Percentiles rank a stretch among this genome's conserved stretches.
phyloP scores from a whole-genome alignment of 2,329 filamentous ascomycete species.

The Talaromyces verruculosus region DNA sequence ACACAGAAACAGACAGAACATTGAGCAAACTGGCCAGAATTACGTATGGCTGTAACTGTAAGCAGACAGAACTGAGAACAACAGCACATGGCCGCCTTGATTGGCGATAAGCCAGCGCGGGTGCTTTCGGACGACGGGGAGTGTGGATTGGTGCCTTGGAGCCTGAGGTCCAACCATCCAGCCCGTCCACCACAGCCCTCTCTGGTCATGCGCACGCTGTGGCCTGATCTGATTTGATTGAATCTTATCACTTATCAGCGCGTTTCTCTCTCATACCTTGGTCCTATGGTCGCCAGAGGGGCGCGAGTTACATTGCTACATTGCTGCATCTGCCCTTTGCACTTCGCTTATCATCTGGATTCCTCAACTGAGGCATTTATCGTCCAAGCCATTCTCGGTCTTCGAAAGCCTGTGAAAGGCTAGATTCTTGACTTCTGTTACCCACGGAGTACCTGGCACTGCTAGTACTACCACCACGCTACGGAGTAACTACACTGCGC shows the following conservation, averaged over 20 bases:
- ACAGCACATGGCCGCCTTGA: conserved; percentile 19
- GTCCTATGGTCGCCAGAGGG: not conserved
- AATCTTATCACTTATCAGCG: conserved; percentile 4
- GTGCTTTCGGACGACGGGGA: conserved; percentile 18
- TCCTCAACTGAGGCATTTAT: conserved; percentile 1
- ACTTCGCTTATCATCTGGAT: not conserved
- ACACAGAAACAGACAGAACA: not conserved
- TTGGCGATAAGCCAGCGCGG: conserved; percentile 19
- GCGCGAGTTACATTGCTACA: not conserved
- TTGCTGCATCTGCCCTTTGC: not conserved
- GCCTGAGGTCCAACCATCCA: conserved; percentile 10
- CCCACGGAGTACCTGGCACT: not conserved
- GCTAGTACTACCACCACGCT: not conserved
- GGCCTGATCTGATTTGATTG: conserved; percentile 9
- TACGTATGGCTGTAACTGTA: not conserved
- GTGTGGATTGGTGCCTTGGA: conserved; percentile 11
- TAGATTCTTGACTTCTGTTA: not conserved
- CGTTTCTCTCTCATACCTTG: not conserved
- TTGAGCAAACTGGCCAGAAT: not conserved
- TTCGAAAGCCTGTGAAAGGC: not conserved
- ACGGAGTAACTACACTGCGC: not conserved
- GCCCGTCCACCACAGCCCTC: not conserved
- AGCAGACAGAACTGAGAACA: not conserved
- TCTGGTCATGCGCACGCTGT: conserved; percentile 15
- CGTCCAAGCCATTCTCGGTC: not conserved